A percentile compares a stretch with the other conserved stretches of the same genome.
Evolutionary conservation across 106 monocot genomes (phyloP).

Genomic region (Apostasia shenzhenica): DNA sequence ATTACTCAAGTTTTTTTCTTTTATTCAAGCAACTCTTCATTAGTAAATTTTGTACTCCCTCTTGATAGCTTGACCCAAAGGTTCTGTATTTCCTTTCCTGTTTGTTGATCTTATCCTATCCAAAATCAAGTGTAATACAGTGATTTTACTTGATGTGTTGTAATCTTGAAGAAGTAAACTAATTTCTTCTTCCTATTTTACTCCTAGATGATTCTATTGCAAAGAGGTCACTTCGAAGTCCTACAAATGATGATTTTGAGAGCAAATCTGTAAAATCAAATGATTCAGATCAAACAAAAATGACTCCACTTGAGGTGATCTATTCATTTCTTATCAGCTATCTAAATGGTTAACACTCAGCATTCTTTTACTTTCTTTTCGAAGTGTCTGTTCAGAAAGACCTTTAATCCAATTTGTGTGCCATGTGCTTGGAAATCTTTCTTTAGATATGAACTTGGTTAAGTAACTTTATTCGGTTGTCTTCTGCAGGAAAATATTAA

Average conservation of each 20-base stretch:
- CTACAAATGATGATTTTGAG: slow-evolving; percentile 22
- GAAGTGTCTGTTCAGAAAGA: neutral
- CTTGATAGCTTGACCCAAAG: no score
- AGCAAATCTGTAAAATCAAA: slow-evolving; percentile 19
- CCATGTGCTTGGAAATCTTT: neutral
- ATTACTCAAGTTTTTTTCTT: neutral
- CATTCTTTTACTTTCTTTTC: neutral
- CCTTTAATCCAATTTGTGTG: neutral
- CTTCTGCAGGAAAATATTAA: slow-evolving; percentile 28
- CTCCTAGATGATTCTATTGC: slow-evolving; percentile 83
- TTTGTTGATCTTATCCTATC: neutral
- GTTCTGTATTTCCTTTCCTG: neutral
- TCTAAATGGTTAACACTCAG: neutral
- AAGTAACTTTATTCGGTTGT: neutral
- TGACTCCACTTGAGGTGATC: slow-evolving; percentile 37
- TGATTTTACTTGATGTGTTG: neutral
- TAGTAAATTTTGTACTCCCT: neutral
- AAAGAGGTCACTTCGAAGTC: slow-evolving; percentile 32
- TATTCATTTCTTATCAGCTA: neutral
- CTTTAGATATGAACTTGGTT: neutral
- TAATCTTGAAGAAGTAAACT: neutral
- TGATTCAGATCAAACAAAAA: slow-evolving; percentile 10
- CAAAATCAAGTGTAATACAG: neutral
- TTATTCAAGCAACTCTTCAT: neutral
- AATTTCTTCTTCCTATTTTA: neutral